phyloP scores from a whole-genome alignment of 495 filamentous ascomycete genomes.

The Bryoglossum gracile region DNA sequence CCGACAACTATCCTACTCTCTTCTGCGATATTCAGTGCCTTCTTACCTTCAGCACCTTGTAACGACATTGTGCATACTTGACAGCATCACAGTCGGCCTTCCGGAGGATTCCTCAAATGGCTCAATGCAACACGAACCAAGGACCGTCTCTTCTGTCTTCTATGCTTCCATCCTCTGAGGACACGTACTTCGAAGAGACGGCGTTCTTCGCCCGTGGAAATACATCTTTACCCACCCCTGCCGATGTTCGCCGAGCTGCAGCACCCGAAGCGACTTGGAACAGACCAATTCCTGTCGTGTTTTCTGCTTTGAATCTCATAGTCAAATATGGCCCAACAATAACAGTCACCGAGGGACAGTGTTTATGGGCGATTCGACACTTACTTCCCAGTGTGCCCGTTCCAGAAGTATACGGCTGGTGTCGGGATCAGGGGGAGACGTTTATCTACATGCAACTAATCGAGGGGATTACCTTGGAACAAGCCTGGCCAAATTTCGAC shows the following conservation, averaged over 20 bases:
- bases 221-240: constrained; percentile 1
- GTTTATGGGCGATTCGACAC: constrained; percentile 13
- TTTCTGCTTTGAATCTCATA: constrained; percentile 3
- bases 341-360: constrained; percentile 12
- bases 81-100: too few relatives aligned
- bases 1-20: too few relatives aligned
- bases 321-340: constrained; percentile 12
- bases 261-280: background rate
- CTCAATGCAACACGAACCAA: too few relatives aligned
- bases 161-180: background rate
- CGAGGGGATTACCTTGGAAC: too few relatives aligned
- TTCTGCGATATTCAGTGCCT: too few relatives aligned
- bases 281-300: background rate
- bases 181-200: constrained; percentile 1
- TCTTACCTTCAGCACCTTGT: too few relatives aligned
- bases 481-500: too few relatives aligned
- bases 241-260: constrained; percentile 2
- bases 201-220: constrained; percentile 4
- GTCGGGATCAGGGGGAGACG: too few relatives aligned
- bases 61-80: too few relatives aligned
- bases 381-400: constrained; percentile 8
- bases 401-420: too few relatives aligned
- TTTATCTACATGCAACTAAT: too few relatives aligned
- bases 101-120: too few relatives aligned
- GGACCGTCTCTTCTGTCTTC: background rate